These are phyloP conservation scores for Tulasnella sp. DNA, from an alignment of 768 basidiomycete species.

Conservation along the genomic window DNA sequence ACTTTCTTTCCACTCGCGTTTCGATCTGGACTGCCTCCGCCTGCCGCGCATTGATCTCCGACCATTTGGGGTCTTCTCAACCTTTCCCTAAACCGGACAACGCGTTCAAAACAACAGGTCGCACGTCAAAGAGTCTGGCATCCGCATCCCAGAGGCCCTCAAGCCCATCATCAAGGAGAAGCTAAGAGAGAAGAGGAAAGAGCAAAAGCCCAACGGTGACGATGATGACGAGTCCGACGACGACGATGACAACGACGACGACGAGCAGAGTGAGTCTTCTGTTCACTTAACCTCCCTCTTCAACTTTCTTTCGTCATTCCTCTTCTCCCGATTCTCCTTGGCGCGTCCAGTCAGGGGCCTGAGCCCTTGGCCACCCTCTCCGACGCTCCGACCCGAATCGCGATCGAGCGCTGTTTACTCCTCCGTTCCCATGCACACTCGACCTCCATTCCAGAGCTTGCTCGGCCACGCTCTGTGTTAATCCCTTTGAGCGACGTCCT, in stretches of 20 bases:
- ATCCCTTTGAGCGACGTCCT: not conserved
- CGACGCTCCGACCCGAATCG: not conserved
- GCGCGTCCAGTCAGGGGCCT: not conserved
- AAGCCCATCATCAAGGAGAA: conserved; percentile 7
- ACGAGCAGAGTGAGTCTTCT: conserved; percentile 14
- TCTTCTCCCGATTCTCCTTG: not conserved
- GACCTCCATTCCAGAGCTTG: not conserved
- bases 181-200: conserved; percentile 12
- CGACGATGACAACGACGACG: conserved; percentile 10
- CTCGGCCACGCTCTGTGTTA: not conserved
- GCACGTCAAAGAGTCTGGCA: conserved; percentile 12
- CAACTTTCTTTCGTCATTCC: not conserved
- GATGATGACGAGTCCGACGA: conserved; percentile 1
- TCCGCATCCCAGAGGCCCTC: conserved; percentile 2
- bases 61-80: not conserved
- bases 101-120: not conserved
- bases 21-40: conserved; percentile 12
- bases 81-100: not conserved
- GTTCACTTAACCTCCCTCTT: not conserved
- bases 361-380: not conserved
- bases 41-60: not conserved
- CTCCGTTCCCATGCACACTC: not conserved
- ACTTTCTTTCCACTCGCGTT: conserved; percentile 4
- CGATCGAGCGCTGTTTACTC: not conserved
- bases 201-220: conserved; percentile 17